Conservation (phyloP, 768 basidiomycete species). For the Tulasnella calospora region DNA sequence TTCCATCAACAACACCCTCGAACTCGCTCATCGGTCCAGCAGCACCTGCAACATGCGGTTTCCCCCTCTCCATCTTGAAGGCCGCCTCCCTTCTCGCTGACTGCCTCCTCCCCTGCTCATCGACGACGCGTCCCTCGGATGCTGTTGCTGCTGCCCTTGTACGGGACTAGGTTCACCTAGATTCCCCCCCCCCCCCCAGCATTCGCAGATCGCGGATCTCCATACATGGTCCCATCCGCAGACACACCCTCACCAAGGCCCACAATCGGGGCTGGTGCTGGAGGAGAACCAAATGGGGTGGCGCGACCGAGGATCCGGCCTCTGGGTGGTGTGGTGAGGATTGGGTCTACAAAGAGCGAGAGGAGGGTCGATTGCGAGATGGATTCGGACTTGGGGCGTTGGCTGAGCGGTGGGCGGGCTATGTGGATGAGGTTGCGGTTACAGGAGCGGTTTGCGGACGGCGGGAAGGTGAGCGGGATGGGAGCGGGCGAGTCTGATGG, state of each 20-base stretch:
- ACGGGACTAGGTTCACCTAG: not conserved
- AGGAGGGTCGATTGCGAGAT: not conserved
- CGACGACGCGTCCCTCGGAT: no score
- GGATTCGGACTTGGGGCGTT: not conserved
- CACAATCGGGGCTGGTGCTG: not conserved
- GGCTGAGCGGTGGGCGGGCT: not conserved
- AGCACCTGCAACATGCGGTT: not conserved
- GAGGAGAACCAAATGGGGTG: no score
- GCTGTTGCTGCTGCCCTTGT: not conserved
- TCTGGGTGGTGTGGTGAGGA: not conserved
- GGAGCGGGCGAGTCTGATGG: no score
- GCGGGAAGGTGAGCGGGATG: not conserved
- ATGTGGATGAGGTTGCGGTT: not conserved
- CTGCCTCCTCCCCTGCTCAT: no score
- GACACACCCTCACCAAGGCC: slow-evolving; percentile 12
- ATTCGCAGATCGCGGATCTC: slow-evolving; percentile 13
- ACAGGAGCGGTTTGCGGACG: not conserved
- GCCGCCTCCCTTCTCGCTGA: not conserved
- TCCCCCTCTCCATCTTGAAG: not conserved
- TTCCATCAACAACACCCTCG: not conserved
- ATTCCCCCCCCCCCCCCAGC: not conserved
- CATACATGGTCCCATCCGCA: slow-evolving; percentile 15
- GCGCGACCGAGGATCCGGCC: not conserved
- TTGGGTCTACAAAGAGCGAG: slow-evolving; percentile 3
- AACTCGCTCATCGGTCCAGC: not conserved